Base-by-base conservation (phyloP, 148 eudicot species). In the Gaultheria prostrata region DNA sequence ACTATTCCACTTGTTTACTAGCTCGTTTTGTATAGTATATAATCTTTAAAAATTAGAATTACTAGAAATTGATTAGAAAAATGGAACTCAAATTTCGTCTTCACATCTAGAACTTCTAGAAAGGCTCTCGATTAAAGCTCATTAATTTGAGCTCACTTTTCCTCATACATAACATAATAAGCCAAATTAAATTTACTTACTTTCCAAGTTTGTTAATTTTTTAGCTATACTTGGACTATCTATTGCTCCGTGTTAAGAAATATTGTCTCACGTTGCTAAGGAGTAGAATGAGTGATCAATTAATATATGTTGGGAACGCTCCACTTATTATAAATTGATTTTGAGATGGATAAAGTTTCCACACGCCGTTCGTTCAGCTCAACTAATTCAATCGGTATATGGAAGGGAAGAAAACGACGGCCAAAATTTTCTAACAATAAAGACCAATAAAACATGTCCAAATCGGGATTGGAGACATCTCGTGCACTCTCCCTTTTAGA, bases 401-500 rank as follows among this genome's bases (percentile, higher is more conserved):
- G n/a, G n/a, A n/a, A n/a, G n/a, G 13, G 61, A 15, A 11, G 80
- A 78, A 78, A 78, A 56, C 3, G 81, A 56, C 20, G 81, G 81
- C 35, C 49, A 78, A 78, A 78, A 28, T 24, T 21, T 74, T 2
- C 43, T 2, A 0, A 28, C 43, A 26, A 32, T 24, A 28, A 53
- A 53, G 65, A n/a, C 35, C 26, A 78, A 77, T 30, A 49, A 17
- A 51, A 8, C 24, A 4, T 53, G 63, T 77, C 80, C 59, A 39
- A 45, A 11, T 43, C 6, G 6, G 1, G 33, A 18, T 15, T 1
- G 21, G 35, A 76, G 43, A 76, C 10, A 13, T 77, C 10, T 49
- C 1, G 56, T 13, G n/a, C 43, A 49, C 80, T 51, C 56, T 14
- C 17, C 10, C 54, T 46, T 35, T 21, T 53, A 51, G 46, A 26